A percentile compares a stretch with the other conserved stretches of the same genome.
Conservation (phyloP, 2,329 filamentous ascomycete genomes). For the Pseudogymnoascus sp. region DNA sequence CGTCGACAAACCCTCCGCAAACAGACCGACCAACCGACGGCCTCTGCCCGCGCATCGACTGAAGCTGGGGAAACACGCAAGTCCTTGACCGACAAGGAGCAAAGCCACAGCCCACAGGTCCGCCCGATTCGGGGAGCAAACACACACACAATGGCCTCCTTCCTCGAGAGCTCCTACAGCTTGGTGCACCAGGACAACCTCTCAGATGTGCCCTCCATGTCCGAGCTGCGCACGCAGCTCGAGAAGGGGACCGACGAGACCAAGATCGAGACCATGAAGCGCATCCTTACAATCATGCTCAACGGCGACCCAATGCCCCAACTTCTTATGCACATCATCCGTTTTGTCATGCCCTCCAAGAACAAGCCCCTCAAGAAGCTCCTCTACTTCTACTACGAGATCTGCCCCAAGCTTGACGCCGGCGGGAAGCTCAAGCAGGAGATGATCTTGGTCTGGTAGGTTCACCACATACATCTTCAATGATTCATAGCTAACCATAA, state of each 20-base stretch:
- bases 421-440: conserved; percentile 96
- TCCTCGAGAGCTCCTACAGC: conserved; percentile 92
- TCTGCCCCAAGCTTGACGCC: conserved; percentile 90
- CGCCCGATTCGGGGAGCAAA: conserved; percentile 19
- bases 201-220: conserved; percentile 80
- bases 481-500: conserved; percentile 8
- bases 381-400: conserved; percentile 98
- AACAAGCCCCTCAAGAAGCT: conserved; percentile 96
- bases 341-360: conserved; percentile 98
- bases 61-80: conserved; percentile 3
- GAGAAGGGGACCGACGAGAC: conserved; percentile 90
- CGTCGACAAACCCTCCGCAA: conserved; percentile 4
- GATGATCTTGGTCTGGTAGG: conserved; percentile 97
- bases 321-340: conserved; percentile 98
- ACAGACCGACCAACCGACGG: background rate
- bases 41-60: conserved; percentile 12
- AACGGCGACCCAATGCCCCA: conserved; percentile 95
- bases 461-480: background rate
- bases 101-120: conserved; percentile 12
- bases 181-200: conserved; percentile 97
- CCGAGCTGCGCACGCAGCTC: conserved; percentile 85
- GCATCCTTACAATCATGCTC: conserved; percentile 92
- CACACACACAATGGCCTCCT: conserved; percentile 72
- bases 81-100: background rate
- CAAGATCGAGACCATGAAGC: conserved; percentile 94